Percentiles rank a stretch among this genome's conserved stretches.
These are phyloP conservation scores for Ehretia macrophylla DNA, from an alignment of 257 asterid genomes.

Conservation along the genomic window DNA sequence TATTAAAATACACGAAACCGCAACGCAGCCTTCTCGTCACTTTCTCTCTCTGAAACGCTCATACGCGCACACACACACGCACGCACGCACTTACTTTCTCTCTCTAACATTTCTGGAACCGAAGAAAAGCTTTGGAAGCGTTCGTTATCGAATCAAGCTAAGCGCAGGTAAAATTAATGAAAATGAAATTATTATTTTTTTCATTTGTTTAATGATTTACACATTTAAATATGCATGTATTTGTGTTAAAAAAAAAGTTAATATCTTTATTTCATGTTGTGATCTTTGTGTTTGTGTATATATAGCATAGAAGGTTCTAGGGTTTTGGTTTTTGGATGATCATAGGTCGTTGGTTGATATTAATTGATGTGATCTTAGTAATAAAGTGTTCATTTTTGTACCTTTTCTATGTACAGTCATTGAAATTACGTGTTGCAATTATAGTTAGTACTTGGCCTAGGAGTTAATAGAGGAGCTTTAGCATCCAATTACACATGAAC, in stretches of 20 bases:
- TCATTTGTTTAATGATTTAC: no score
- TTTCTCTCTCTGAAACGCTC: constrained; percentile 12
- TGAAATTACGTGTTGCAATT: background rate
- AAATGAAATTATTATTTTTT: no score
- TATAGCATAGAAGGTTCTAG: background rate
- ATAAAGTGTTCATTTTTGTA: background rate
- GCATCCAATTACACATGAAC: background rate
- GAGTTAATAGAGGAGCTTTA: background rate
- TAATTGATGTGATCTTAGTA: background rate
- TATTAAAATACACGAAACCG: background rate
- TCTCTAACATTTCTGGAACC: background rate
- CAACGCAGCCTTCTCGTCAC: background rate
- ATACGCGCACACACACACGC: no score
- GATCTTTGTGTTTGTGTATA: no score
- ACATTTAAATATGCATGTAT: no score
- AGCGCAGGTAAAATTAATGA: background rate
- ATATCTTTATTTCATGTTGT: no score
- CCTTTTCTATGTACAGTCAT: background rate
- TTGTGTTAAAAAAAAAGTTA: no score
- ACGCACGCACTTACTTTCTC: constrained; percentile 4
- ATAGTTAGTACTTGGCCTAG: background rate
- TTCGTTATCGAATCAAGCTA: background rate
- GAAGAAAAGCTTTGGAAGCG: background rate
- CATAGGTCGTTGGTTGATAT: background rate
- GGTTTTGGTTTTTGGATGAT: background rate